Conservation (phyloP, 306 rosid species). For the Prinsepia uniflora region DNA sequence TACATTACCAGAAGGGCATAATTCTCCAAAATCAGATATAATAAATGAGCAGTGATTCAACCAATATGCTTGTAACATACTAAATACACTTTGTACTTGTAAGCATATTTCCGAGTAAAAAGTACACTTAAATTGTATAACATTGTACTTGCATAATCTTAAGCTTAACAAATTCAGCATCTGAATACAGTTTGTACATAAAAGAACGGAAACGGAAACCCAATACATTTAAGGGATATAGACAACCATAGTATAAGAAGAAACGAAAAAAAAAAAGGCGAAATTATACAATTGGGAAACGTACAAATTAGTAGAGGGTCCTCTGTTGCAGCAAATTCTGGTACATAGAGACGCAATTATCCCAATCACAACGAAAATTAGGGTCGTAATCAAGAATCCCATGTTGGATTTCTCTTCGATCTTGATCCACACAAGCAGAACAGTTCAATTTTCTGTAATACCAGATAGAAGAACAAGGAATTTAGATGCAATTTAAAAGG, state of each 20-base stretch:
- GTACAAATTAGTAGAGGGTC: constrained; percentile 79
- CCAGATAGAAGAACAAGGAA: neutral
- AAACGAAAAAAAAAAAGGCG: neutral
- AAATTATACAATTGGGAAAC: neutral
- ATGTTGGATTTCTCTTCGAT: constrained; percentile 50
- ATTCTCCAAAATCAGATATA: neutral
- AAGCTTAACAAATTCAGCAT: constrained; percentile 22
- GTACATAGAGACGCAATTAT: constrained; percentile 68
- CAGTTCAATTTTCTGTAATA: constrained; percentile 35
- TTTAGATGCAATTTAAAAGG: neutral
- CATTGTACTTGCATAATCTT: neutral
- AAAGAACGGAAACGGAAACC: neutral
- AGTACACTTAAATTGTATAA: neutral
- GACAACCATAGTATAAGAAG: neutral
- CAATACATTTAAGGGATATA: neutral
- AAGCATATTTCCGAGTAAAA: neutral
- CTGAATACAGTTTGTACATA: constrained; percentile 2
- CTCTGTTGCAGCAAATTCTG: constrained; percentile 77
- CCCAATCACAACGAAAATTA: constrained; percentile 65
- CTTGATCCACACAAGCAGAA: constrained; percentile 32
- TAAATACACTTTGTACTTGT: neutral
- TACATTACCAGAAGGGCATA: neutral
- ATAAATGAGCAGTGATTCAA: neutral
- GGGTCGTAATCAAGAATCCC: constrained; percentile 78
- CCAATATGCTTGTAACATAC: neutral